Evolutionary conservation across 2,329 filamentous ascomycete genomes (phyloP).

Genomic region (Fusarium sp.): DNA sequence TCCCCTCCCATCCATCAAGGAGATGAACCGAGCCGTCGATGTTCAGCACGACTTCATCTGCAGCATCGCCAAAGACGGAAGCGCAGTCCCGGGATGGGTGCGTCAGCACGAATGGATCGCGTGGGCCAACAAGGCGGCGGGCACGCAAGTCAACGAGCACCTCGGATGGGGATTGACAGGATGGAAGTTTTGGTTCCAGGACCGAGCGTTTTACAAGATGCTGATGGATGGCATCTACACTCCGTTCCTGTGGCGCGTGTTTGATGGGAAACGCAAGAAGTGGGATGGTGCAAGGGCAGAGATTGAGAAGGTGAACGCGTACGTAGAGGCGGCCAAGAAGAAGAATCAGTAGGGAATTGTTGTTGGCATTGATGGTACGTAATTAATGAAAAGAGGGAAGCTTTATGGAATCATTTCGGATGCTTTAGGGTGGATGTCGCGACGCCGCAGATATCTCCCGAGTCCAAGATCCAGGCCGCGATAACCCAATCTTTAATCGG

Average conservation of each 20-base stretch:
- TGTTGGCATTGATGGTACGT: not conserved
- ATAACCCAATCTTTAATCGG: not conserved
- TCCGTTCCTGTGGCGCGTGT: slow-evolving; percentile 55
- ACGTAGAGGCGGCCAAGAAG: slow-evolving; percentile 31
- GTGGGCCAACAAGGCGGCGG: slow-evolving; percentile 57
- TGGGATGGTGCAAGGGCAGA: slow-evolving; percentile 54
- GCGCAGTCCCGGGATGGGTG: slow-evolving; percentile 44
- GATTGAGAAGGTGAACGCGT: slow-evolving; percentile 48
- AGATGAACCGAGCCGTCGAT: slow-evolving; percentile 53
- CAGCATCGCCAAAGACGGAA: slow-evolving; percentile 42
- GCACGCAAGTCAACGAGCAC: slow-evolving; percentile 53
- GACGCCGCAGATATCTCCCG: not conserved
- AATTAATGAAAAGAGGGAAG: not conserved
- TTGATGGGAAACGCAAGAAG: slow-evolving; percentile 53
- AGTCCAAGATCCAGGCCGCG: not conserved
- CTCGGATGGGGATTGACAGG: slow-evolving; percentile 55
- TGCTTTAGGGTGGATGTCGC: not conserved
- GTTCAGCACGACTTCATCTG: slow-evolving; percentile 49
- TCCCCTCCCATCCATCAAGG: slow-evolving; percentile 48
- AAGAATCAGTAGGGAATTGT: slow-evolving; percentile 13
- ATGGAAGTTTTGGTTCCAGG: slow-evolving; percentile 56
- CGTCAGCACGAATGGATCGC: slow-evolving; percentile 50
- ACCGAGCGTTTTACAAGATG: slow-evolving; percentile 52
- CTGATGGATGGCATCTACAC: slow-evolving; percentile 54
- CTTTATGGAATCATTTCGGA: not conserved